These are phyloP conservation scores for Diaporthe longicolla DNA, from an alignment of 2,329 filamentous ascomycete genomes.

Conservation along the genomic window DNA sequence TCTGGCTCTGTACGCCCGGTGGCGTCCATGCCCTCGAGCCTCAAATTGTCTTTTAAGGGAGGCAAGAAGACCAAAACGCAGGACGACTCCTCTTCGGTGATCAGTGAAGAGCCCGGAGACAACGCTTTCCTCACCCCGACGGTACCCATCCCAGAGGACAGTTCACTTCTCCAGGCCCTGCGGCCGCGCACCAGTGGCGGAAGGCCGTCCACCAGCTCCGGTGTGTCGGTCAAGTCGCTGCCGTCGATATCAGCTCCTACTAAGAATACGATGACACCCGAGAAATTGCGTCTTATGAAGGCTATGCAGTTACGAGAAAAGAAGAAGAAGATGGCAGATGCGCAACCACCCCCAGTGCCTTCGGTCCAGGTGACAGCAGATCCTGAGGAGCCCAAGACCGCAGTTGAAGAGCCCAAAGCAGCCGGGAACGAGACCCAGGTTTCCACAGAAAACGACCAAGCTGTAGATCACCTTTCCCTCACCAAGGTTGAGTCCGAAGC, in stretches of 20 bases:
- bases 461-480: slow-evolving; percentile 54
- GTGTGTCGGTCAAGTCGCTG: slow-evolving; percentile 58
- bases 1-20: slow-evolving; percentile 77
- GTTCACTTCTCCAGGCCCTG: slow-evolving; percentile 48
- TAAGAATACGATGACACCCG: slow-evolving; percentile 78
- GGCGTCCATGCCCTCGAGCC: slow-evolving; percentile 83
- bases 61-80: slow-evolving; percentile 65
- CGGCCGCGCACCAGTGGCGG: slow-evolving; percentile 53
- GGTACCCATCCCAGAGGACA: slow-evolving; percentile 53
- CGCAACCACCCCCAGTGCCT: slow-evolving; percentile 48
- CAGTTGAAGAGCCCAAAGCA: slow-evolving; percentile 46
- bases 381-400: slow-evolving; percentile 54
- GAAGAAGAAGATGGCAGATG: slow-evolving; percentile 73
- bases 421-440: background rate
- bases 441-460: slow-evolving; percentile 45
- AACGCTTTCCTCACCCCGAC: slow-evolving; percentile 55
- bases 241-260: slow-evolving; percentile 52
- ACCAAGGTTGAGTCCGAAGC: slow-evolving; percentile 69
- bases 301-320: slow-evolving; percentile 91
- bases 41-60: slow-evolving; percentile 77
- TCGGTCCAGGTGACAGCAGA: slow-evolving; percentile 45
- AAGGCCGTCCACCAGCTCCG: slow-evolving; percentile 60
- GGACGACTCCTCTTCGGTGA: slow-evolving; percentile 53
- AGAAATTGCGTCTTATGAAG: slow-evolving; percentile 94
- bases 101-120: slow-evolving; percentile 53